Base-by-base conservation (phyloP, 495 filamentous ascomycete genomes). In the Durotheca rogersii region DNA sequence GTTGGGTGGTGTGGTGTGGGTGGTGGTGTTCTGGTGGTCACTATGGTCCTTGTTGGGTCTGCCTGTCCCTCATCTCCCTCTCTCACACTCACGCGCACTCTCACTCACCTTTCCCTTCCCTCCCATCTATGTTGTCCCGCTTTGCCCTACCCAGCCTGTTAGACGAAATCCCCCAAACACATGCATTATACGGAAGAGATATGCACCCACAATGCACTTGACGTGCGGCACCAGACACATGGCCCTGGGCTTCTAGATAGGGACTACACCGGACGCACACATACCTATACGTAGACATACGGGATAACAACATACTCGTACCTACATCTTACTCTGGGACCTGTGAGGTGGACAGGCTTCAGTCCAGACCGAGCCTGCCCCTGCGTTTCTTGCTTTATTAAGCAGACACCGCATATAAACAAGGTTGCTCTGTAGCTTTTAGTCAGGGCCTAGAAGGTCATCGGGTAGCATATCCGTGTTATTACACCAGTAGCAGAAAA, bases 1-100 rank as follows among this genome's bases (percentile, higher is more conserved):
- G 35, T 53, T 49, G 43, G 53, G 44, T 58, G 55, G 55, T 58
- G 37, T 27, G 42, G 3, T 17, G 14, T 15, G 12, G 21, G 41
- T 30, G 15, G 21, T 45, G 41, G 31, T 14, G 32, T 18, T n/a
- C n/a, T n/a, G n/a, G 31, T 32, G 25, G 19, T 47, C 33, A 33
- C 33, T 50, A 11, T 19, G 38, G 40, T 25, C 34, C 12, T 36
- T 35, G 7, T 42, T 51, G 19, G 37, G n/a, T 41, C 20, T 35
- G 23, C 4, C 23, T 29, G 34, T 25, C 23, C 29, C n/a, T n/a
- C n/a, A n/a, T n/a, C n/a, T 51, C 5, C 27, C 14, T 32, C 18
- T 32, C 4, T 21, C n/a, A n/a, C n/a, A n/a, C n/a, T 33, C 19
- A 41, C 23, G 15, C 15, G 30, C 10, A 16, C 21, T 10, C n/a